A percentile compares a stretch with the other conserved stretches of the same genome.
Evolutionary conservation across 2,329 filamentous ascomycete genomes (phyloP).

Genomic region (Fusarium chuoi): DNA sequence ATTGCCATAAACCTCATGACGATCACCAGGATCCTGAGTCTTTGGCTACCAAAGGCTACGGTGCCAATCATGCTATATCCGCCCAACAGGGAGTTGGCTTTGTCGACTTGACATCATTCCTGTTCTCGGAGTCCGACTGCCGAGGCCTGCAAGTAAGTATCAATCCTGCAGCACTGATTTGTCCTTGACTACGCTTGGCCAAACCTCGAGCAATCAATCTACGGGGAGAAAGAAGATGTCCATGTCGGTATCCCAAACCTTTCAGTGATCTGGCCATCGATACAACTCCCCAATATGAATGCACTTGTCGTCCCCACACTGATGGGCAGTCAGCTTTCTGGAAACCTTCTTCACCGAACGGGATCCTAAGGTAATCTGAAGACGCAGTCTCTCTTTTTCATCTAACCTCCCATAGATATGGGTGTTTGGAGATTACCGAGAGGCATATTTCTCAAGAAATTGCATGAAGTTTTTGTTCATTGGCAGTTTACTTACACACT

Average conservation of each 20-base stretch:
- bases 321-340: conserved; percentile 36
- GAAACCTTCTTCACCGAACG: conserved; percentile 55
- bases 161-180: conserved; percentile 21
- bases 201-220: conserved; percentile 1
- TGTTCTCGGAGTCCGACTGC: conserved; percentile 77
- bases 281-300: conserved; percentile 74
- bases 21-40: conserved; percentile 56
- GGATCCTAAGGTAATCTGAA: conserved; percentile 52
- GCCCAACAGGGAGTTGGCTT: conserved; percentile 76
- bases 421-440: conserved; percentile 58
- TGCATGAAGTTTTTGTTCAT: conserved; percentile 9
- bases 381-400: conserved; percentile 55
- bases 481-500: conserved; percentile 39
- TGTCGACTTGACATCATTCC: conserved; percentile 81
- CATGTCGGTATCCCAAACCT: conserved; percentile 56
- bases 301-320: conserved; percentile 38
- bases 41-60: conserved; percentile 77
- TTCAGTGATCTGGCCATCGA: conserved; percentile 70
- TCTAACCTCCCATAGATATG: conserved; percentile 58
- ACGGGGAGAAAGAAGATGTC: conserved; percentile 70
- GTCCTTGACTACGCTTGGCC: conserved; percentile 4
- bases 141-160: conserved; percentile 51
- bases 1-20: conserved; percentile 91
- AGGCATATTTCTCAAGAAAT: conserved; percentile 54
- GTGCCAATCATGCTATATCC: conserved; percentile 79